Evolutionary conservation across 495 filamentous ascomycete species (phyloP).

Genomic region (Podospora comata): DNA sequence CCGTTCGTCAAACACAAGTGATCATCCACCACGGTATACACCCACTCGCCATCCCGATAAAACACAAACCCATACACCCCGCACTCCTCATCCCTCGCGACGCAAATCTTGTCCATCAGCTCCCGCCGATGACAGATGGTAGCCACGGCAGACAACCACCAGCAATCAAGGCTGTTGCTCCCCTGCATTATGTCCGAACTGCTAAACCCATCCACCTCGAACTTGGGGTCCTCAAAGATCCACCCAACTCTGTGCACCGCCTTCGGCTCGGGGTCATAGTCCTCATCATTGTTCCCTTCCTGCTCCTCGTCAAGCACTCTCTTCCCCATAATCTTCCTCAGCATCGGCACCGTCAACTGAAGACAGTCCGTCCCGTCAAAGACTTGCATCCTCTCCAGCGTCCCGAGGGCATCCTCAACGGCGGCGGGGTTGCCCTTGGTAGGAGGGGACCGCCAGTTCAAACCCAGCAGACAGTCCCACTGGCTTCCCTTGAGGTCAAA

Average conservation of each 20-base stretch:
- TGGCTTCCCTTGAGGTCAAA: conserved; percentile 66
- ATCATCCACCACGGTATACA: conserved; percentile 80
- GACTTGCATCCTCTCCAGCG: neutral
- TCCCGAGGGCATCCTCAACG: neutral
- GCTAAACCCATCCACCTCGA: conserved; percentile 58
- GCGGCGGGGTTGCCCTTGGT: neutral
- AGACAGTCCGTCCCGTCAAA: neutral
- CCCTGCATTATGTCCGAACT: conserved; percentile 83
- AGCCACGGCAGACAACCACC: conserved; percentile 83
- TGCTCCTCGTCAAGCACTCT: neutral
- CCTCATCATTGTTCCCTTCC: neutral
- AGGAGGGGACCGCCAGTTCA: conserved; percentile 15
- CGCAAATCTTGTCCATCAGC: conserved; percentile 77
- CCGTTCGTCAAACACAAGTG: conserved; percentile 73
- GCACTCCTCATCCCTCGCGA: conserved; percentile 72
- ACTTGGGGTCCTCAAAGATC: conserved; percentile 9
- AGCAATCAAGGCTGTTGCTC: conserved; percentile 74
- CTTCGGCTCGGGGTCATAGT: conserved; percentile 58
- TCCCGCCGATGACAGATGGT: conserved; percentile 77
- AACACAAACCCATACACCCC: conserved; percentile 97
- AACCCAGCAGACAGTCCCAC: conserved; percentile 29
- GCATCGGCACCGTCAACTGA: neutral
- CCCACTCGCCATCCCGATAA: conserved; percentile 88
- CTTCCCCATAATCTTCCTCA: conserved; percentile 6
- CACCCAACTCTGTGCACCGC: conserved; percentile 60